Evolutionary conservation across 2,329 filamentous ascomycete species (phyloP), one percentile per base, ranked within the genome.

Genomic region (Neofusicoccum kwambonambiense): DNA sequence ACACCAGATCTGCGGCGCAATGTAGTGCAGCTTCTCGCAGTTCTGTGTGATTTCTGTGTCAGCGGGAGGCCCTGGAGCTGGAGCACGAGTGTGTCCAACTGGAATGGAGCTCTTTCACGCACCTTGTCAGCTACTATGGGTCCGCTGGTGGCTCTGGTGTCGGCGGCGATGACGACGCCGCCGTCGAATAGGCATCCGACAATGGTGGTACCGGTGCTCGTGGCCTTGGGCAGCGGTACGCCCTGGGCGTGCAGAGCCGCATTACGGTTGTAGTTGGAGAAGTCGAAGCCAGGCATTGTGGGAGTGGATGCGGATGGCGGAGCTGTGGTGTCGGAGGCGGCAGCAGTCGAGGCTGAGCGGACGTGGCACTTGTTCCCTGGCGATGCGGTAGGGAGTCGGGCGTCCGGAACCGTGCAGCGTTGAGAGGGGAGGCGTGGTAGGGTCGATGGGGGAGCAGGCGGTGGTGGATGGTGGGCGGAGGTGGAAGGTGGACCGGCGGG

Each of bases 191-290:
- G 90, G 77, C 94, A 98, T 73, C 95, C 95, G 60, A 99, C 95
- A 81, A 99, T 99, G 69, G 95, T 99, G 66, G 95, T 99, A 83
- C 95, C 95, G 67, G 95, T 99, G 82, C 93, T 97, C 67, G 95
- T 99, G 68, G 95, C 95, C 83, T 97, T 98, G 74, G 96, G 95
- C 67, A 98, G 85, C 68, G 95, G 95, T 61, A 98, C 90, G 72
- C 96, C 96, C 80, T 90, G 89, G 73, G 94, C 92, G 79, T 98
- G 94, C 72, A 99, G 88, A 69, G 94, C 94, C 78, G 90, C 88
- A 87, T 99, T 99, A 84, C 95, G 92, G 87, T 97, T 97, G 88
- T 98, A 95, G 86, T 99, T 99, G 80, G 93, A 96, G 86, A 99
- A 99, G 84, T 98, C 93, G 86, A 97, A 97, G 83, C 93, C 93